A percentile compares a stretch with the other conserved stretches of the same genome.
Conservation (phyloP, 108 stramenopile genomes). For the Stephanodiscus minutulus region DNA sequence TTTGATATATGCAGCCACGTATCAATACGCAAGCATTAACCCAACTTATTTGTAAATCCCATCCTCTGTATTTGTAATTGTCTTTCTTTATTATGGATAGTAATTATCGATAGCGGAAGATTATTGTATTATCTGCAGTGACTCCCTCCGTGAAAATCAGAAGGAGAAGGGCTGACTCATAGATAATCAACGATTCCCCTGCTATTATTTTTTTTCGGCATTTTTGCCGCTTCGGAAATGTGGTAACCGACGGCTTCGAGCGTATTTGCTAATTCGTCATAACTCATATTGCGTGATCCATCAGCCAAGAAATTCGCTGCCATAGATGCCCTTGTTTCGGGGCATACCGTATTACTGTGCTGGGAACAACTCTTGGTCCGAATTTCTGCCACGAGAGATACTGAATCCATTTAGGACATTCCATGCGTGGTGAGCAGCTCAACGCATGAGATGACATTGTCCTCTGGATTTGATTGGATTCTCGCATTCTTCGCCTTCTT, state of each 20-base stretch:
- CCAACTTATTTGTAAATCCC: no score
- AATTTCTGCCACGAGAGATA: neutral
- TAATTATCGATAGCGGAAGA: neutral
- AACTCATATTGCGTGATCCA: neutral
- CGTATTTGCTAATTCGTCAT: neutral
- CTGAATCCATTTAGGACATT: neutral
- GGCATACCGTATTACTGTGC: neutral
- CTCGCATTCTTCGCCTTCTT: no score
- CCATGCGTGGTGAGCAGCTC: neutral
- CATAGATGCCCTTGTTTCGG: constrained; percentile 3
- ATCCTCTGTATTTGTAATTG: neutral
- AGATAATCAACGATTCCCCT: neutral
- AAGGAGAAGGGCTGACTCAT: neutral
- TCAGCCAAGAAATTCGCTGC: neutral
- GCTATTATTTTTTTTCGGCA: neutral
- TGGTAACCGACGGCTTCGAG: neutral
- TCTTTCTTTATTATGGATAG: neutral
- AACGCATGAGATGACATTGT: no score
- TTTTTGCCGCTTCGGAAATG: neutral
- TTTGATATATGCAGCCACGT: no score
- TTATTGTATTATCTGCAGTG: neutral
- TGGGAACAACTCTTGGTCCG: neutral
- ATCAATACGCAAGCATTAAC: no score
- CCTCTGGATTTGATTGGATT: no score
- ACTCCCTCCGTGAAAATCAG: neutral